Conservation (phyloP, 2,329 filamentous ascomycete genomes). For the Stemphylium beticola region DNA sequence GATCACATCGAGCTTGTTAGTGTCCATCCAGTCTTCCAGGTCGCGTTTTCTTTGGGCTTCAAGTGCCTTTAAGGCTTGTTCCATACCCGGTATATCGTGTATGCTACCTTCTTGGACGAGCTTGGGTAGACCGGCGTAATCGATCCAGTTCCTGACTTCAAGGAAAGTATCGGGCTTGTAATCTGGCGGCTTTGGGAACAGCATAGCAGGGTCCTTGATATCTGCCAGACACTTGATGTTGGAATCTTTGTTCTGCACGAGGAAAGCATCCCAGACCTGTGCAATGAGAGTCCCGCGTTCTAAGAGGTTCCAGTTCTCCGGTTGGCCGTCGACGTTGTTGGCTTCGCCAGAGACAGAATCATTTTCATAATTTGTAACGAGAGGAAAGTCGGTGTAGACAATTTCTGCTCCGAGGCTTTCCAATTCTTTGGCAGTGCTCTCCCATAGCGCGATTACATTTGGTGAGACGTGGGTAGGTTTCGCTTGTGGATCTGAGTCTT, state of each 20-base stretch:
- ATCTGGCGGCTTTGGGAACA: slow-evolving; percentile 47
- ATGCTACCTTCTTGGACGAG: slow-evolving; percentile 45
- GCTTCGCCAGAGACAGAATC: slow-evolving; percentile 42
- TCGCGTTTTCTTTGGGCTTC: slow-evolving; percentile 58
- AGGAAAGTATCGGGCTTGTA: slow-evolving; percentile 50
- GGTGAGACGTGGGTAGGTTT: slow-evolving; percentile 46
- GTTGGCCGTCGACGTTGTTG: slow-evolving; percentile 52
- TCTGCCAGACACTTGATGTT: slow-evolving; percentile 47
- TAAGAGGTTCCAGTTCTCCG: slow-evolving; percentile 54
- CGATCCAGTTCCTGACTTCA: slow-evolving; percentile 50
- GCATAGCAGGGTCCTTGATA: slow-evolving; percentile 47
- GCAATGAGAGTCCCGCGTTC: slow-evolving; percentile 59
- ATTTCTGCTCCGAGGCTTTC: slow-evolving; percentile 53
- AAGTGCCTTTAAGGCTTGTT: slow-evolving; percentile 52
- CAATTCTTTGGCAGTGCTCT: slow-evolving; percentile 45
- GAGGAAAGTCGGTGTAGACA: slow-evolving; percentile 54
- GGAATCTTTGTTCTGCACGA: slow-evolving; percentile 51
- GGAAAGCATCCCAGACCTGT: slow-evolving; percentile 61
- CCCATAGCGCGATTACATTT: slow-evolving; percentile 48
- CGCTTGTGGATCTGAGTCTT: slow-evolving; percentile 38
- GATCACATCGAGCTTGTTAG: slow-evolving; percentile 52
- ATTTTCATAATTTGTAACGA: slow-evolving; percentile 56
- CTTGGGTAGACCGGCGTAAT: slow-evolving; percentile 45
- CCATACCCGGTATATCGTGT: slow-evolving; percentile 53
- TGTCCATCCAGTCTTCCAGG: slow-evolving; percentile 60